Conservation (phyloP, 805 yeast species). For the Priceomyces fermenticarens region DNA sequence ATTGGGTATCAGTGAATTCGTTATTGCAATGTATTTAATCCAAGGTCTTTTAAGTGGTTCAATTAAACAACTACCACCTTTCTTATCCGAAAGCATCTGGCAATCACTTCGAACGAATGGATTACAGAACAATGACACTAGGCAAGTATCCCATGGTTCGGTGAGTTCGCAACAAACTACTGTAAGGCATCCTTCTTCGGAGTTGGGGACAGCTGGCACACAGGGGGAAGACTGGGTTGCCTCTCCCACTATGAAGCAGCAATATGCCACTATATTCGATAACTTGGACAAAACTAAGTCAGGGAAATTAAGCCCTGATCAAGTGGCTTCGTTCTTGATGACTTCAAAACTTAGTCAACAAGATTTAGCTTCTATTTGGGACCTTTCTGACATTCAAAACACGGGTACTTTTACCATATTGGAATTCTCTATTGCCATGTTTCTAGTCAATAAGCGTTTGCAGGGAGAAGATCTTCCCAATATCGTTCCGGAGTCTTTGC, state of each 20-base stretch:
- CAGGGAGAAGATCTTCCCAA: conserved; percentile 78
- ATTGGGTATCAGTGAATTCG: conserved; percentile 70
- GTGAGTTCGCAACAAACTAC: conserved; percentile 34
- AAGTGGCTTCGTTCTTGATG: conserved; percentile 85
- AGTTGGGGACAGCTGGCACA: background rate
- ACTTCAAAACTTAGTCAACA: conserved; percentile 85
- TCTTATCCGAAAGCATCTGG: conserved; percentile 40
- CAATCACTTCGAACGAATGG: conserved; percentile 24
- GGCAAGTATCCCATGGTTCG: conserved; percentile 31
- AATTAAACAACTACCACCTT: conserved; percentile 53
- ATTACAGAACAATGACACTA: conserved; percentile 6
- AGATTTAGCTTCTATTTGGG: conserved; percentile 89
- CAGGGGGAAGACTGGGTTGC: conserved; percentile 58
- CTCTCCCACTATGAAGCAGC: conserved; percentile 64
- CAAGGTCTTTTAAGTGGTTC: conserved; percentile 73
- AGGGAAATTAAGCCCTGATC: conserved; percentile 69
- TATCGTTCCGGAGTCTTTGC: conserved; percentile 65
- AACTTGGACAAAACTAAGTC: conserved; percentile 63
- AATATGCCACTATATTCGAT: conserved; percentile 77
- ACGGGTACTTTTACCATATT: conserved; percentile 74
- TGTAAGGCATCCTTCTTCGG: conserved; percentile 19
- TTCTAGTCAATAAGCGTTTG: conserved; percentile 78
- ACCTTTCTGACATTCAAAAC: conserved; percentile 84
- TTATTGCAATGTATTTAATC: conserved; percentile 92
- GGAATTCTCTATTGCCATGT: conserved; percentile 94